These are phyloP conservation scores for Paramyrothecium roridum DNA, from an alignment of 2,329 filamentous ascomycete genomes.

Conservation along the genomic window DNA sequence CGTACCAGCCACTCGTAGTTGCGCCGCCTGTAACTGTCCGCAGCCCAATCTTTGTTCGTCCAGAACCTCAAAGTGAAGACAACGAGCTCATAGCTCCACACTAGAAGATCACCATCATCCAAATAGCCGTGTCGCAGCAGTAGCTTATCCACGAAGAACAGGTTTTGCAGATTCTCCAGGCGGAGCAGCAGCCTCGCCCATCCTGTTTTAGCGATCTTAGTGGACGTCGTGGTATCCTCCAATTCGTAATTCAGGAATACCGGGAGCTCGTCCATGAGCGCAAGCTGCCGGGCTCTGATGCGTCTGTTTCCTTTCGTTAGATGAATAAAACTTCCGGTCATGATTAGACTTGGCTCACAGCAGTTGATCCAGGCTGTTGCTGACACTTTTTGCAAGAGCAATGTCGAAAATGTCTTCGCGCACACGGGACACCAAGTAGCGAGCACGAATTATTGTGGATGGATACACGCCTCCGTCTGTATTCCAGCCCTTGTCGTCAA, in stretches of 20 bases:
- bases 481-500: conserved; percentile 36
- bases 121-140: conserved; percentile 42
- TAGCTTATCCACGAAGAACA: conserved; percentile 58
- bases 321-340: not conserved
- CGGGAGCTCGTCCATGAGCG: not conserved
- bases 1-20: conserved; percentile 49
- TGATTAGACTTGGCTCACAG: not conserved
- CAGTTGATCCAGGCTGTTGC: not conserved
- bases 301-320: not conserved
- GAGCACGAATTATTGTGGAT: conserved; percentile 23
- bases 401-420: conserved; percentile 25
- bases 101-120: conserved; percentile 35
- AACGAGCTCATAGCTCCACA: conserved; percentile 45
- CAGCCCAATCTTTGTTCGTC: conserved; percentile 45
- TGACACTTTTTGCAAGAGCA: conserved; percentile 9
- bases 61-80: conserved; percentile 42
- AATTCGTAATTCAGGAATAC: not conserved
- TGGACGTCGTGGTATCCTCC: not conserved
- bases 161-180: conserved; percentile 51
- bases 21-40: conserved; percentile 29
- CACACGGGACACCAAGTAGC: conserved; percentile 16
- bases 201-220: conserved; percentile 18
- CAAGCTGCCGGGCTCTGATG: not conserved
- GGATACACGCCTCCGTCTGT: conserved; percentile 22
- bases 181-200: conserved; percentile 44